Base-by-base conservation (phyloP, 1,284 basidiomycete species). In the Stereum hirsutum region DNA sequence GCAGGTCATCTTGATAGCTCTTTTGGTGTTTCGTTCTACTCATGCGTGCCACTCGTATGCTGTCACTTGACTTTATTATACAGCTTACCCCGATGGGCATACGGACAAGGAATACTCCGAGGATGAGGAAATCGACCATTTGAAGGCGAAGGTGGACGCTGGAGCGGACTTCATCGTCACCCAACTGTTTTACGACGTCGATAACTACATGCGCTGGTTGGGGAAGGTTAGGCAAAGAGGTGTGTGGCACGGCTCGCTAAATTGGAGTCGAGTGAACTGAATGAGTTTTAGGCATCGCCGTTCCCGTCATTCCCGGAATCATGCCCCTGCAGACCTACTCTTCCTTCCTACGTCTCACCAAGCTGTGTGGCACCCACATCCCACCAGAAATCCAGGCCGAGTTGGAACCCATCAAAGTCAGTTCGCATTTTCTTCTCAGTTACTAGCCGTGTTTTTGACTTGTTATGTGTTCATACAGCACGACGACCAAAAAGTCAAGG, bases 241-340 rank as follows among this genome's bases (percentile, higher is more conserved):
- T 89, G 45, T 41, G 73, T 62, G 11, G 24, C 39, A 27, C 28
- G 23, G 3, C 35, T n/a, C 14, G 31, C 6, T 10, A 27, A 39
- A 14, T 33, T 20, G 25, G 20, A 28, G 5, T 48, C 6, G 55
- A 49, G 30, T 34, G 14, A 25, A 4, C 6, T 33, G 20, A n/a
- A 57, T 32, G 12, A 30, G 14, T 25, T 28, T 11, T 53, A 88
- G 95, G 94, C 25, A 94, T 99, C 57, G 77, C 67, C 1, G 77
- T 94, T 11, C 94, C 95, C 1, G 84, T 99, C 53, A 85, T 99
- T 44, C 93, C 96, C 2, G 92, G 94, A 5, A 81, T 99, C 48
- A 98, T 99, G 94, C 96, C 96, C 0, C 90, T 99, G 46, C 96
- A 99, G 59, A 97, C 89, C 33, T 97, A 93, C 58, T 78, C 85